phyloP scores from a whole-genome alignment of 2,329 filamentous ascomycete genomes.

The Geoglossum cookeanum region DNA sequence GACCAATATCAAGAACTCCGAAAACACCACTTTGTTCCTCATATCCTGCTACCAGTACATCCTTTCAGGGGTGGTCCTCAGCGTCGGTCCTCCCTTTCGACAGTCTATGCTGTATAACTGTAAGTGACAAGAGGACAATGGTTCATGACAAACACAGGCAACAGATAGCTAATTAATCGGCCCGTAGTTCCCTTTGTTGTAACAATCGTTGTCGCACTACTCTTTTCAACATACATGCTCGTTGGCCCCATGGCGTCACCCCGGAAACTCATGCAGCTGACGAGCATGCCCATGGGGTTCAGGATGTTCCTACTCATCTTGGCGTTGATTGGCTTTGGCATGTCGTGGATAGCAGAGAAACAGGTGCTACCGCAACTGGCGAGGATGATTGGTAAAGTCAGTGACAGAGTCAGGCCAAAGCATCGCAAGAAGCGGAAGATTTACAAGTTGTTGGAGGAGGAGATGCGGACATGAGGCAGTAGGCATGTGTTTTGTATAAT shows the following conservation, averaged over 20 bases:
- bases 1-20: constrained; percentile 74
- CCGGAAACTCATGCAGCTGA: constrained; percentile 65
- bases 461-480: constrained; percentile 27
- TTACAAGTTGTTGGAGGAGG: constrained; percentile 66
- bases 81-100: constrained; percentile 78
- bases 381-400: constrained; percentile 42
- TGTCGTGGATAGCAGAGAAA: constrained; percentile 55
- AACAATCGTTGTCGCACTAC: constrained; percentile 50
- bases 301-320: constrained; percentile 52
- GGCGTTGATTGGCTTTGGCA: constrained; percentile 46
- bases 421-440: constrained; percentile 61
- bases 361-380: constrained; percentile 51
- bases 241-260: constrained; percentile 53
- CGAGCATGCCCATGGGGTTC: constrained; percentile 52
- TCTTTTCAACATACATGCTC: constrained; percentile 62
- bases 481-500: no score
- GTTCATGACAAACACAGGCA: neutral
- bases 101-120: constrained; percentile 63
- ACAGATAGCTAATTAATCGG: constrained; percentile 10
- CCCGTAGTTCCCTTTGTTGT: constrained; percentile 58
- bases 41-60: constrained; percentile 92
- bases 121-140: constrained; percentile 25
- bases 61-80: constrained; percentile 70
- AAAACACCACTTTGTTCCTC: constrained; percentile 83
- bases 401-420: constrained; percentile 34